Evolutionary conservation across 768 basidiomycete species (phyloP).

Genomic region (Crucibulum laeve): DNA sequence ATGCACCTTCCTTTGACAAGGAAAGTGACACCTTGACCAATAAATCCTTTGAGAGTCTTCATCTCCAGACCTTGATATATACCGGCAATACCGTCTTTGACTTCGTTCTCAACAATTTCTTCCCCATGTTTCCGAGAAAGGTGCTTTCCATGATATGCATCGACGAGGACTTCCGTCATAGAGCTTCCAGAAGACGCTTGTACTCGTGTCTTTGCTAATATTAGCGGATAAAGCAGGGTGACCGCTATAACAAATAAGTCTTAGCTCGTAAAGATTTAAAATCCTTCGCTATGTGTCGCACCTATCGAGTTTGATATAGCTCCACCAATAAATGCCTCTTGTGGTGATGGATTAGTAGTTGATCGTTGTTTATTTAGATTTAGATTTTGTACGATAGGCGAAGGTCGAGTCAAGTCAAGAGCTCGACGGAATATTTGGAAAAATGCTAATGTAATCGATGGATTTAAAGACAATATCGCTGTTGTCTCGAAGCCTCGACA

Average conservation of each 20-base stretch:
- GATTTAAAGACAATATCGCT: constrained; percentile 47
- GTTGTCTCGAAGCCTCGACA: constrained; percentile 47
- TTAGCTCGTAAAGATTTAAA: neutral
- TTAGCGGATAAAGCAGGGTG: constrained; percentile 49
- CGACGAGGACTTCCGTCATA: constrained; percentile 22
- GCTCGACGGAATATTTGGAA: constrained; percentile 47
- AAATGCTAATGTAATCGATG: constrained; percentile 52
- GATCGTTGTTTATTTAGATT: neutral
- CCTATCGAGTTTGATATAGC: constrained; percentile 51
- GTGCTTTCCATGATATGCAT: constrained; percentile 25
- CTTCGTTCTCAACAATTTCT: constrained; percentile 9
- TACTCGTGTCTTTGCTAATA: constrained; percentile 54
- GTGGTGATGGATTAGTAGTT: constrained; percentile 27
- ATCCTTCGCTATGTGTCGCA: constrained; percentile 5
- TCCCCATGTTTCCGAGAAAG: neutral
- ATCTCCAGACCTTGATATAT: constrained; percentile 51
- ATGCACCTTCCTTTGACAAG: constrained; percentile 57
- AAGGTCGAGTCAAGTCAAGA: constrained; percentile 19
- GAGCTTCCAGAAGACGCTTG: constrained; percentile 39
- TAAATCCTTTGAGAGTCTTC: constrained; percentile 49
- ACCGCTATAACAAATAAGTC: constrained; percentile 24
- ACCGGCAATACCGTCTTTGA: constrained; percentile 26
- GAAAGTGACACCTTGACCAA: constrained; percentile 56
- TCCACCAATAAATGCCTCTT: constrained; percentile 52
- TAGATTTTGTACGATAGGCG: constrained; percentile 6